These are phyloP conservation scores for Sonneratia alba DNA, from an alignment of 345 rosid genomes.

Conservation along the genomic window DNA sequence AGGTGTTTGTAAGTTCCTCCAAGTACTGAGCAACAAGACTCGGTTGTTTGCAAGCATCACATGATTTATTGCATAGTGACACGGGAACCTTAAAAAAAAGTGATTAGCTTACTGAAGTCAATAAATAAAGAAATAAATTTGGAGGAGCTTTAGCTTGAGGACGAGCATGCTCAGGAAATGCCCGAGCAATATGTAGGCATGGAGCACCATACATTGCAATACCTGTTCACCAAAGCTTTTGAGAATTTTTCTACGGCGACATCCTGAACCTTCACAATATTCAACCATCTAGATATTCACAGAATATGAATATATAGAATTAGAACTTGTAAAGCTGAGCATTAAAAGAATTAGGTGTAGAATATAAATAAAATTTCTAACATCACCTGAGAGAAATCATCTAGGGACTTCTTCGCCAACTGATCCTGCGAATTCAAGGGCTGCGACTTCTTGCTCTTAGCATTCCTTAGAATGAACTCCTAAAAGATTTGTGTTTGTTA, in stretches of 20 bases:
- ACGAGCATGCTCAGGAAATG: not conserved
- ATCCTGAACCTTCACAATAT: constrained; percentile 85
- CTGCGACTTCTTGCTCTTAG: constrained; percentile 50
- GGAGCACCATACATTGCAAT: constrained; percentile 1
- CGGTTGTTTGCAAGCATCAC: constrained; percentile 90
- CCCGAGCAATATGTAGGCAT: not conserved
- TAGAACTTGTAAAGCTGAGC: constrained; percentile 13
- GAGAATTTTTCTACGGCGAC: constrained; percentile 82
- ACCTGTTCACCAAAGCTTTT: constrained; percentile 95
- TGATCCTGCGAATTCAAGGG: constrained; percentile 36
- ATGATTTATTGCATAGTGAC: constrained; percentile 57
- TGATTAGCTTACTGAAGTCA: not conserved
- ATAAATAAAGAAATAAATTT: not conserved
- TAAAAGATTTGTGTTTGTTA: constrained; percentile 22
- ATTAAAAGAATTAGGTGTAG: constrained; percentile 5
- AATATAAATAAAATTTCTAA: constrained; percentile 7
- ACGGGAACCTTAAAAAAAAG: constrained; percentile 37
- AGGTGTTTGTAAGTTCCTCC: constrained; percentile 51
- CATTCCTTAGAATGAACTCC: constrained; percentile 74
- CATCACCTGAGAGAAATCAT: constrained; percentile 67
- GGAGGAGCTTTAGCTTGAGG: not conserved
- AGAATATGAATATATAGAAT: not conserved
- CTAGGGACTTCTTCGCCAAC: constrained; percentile 40
- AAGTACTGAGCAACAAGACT: constrained; percentile 44
- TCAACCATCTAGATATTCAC: constrained; percentile 51